These are phyloP conservation scores for Thielaviopsis musarum DNA, from an alignment of 2,329 filamentous ascomycete genomes.

Conservation along the genomic window DNA sequence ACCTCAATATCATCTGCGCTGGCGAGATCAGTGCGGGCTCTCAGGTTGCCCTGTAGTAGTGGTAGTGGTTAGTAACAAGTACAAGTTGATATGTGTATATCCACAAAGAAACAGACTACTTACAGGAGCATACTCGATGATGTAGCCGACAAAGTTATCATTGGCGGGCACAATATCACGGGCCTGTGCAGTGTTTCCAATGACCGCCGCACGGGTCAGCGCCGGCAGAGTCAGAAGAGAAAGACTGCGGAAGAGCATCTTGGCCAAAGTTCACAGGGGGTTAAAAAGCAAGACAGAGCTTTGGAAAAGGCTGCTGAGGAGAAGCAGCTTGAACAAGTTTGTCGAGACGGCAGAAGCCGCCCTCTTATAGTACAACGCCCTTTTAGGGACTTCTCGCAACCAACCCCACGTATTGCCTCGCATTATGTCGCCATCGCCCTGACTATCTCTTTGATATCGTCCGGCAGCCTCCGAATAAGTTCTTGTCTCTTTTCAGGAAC, in stretches of 20 bases:
- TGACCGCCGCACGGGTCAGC: not conserved
- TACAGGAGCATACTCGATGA: conserved; percentile 1
- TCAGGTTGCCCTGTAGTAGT: not conserved
- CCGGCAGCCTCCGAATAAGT: too few species aligned
- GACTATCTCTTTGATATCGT: too few species aligned
- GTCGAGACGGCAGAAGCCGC: too few species aligned
- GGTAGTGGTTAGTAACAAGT: not conserved
- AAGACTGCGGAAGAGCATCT: not conserved
- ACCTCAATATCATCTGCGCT: not conserved
- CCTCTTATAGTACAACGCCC: too few species aligned
- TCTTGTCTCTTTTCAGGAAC: too few species aligned
- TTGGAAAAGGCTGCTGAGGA: not conserved
- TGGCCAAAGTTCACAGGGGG: not conserved
- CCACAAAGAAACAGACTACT: not conserved
- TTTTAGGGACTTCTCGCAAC: too few species aligned
- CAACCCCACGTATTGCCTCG: too few species aligned
- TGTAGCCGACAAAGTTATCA: not conserved
- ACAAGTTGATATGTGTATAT: too few species aligned
- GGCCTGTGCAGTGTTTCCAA: not conserved
- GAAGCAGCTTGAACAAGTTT: too few species aligned
- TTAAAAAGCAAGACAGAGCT: not conserved
- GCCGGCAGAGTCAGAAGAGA: not conserved
- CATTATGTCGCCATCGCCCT: too few species aligned
- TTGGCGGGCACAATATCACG: not conserved
- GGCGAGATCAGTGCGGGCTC: not conserved